A percentile compares a stretch with the other conserved stretches of the same genome.
phyloP scores from a whole-genome alignment of 2,329 filamentous ascomycete species.

The Clonostachys chloroleuca region DNA sequence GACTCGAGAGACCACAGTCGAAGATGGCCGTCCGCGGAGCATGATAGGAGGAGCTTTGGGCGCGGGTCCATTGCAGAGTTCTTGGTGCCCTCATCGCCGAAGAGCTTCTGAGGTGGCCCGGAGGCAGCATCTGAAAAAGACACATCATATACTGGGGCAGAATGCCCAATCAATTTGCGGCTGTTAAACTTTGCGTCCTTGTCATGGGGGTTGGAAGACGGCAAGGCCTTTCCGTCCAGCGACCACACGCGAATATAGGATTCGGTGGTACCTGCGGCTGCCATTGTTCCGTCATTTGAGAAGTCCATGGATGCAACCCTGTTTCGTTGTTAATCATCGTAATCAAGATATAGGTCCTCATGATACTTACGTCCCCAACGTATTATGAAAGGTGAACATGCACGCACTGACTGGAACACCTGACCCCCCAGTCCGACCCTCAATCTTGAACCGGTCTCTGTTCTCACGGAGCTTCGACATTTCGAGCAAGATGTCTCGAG shows the following conservation, averaged over 20 bases:
- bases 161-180: slow-evolving; percentile 81
- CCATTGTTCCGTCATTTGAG: slow-evolving; percentile 82
- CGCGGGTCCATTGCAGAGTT: slow-evolving; percentile 40
- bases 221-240: slow-evolving; percentile 77
- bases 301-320: slow-evolving; percentile 94
- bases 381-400: slow-evolving; percentile 99
- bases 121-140: slow-evolving; percentile 77
- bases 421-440: slow-evolving; percentile 76
- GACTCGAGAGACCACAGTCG: slow-evolving; percentile 90
- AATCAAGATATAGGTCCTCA: neutral
- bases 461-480: slow-evolving; percentile 93
- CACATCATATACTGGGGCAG: slow-evolving; percentile 82
- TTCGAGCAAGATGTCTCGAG: slow-evolving; percentile 88
- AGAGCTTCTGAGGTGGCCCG: slow-evolving; percentile 39
- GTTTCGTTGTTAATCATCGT: slow-evolving; percentile 7
- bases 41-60: slow-evolving; percentile 79
- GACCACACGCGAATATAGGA: slow-evolving; percentile 96
- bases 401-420: slow-evolving; percentile 82
- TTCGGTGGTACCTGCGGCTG: slow-evolving; percentile 85
- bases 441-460: slow-evolving; percentile 85
- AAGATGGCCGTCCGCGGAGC: slow-evolving; percentile 80
- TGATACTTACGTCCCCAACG: slow-evolving; percentile 70
- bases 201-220: slow-evolving; percentile 56
- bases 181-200: slow-evolving; percentile 57
- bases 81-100: slow-evolving; percentile 39